Conservation (phyloP, 169 alveolate genomes). For the Blepharisma undulans region DNA sequence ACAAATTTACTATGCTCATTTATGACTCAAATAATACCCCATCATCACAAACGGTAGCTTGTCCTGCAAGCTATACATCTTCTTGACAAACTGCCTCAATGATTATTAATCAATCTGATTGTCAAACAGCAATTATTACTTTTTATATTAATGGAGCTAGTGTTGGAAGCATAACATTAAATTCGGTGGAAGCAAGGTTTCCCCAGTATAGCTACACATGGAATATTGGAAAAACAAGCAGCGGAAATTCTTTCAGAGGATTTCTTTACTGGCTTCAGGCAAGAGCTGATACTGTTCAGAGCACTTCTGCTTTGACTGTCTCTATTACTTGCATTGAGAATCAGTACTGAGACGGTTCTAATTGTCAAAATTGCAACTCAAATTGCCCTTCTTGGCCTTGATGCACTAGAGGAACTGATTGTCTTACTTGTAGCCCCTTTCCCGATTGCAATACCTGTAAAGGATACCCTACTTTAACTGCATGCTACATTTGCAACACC, state of each 20-base stretch:
- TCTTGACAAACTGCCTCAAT: not conserved
- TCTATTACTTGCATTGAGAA: not conserved
- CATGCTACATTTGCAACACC: not conserved
- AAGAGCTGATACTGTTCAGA: not conserved
- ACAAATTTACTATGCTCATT: not conserved
- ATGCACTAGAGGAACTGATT: not conserved
- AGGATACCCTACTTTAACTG: not conserved
- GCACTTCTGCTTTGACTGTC: not conserved
- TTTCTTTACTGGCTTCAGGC: not conserved
- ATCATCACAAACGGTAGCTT: not conserved
- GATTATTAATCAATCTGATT: not conserved
- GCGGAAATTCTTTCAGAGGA: not conserved
- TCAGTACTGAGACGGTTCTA: not conserved
- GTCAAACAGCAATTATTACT: not conserved
- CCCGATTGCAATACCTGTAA: not conserved
- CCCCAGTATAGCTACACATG: not conserved
- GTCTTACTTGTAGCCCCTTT: not conserved
- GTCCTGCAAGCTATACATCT: not conserved
- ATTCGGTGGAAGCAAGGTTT: not conserved
- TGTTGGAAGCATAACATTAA: not conserved
- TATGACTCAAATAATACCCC: not conserved
- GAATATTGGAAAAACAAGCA: not conserved
- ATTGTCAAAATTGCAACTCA: not conserved
- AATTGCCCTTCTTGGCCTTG: not conserved
- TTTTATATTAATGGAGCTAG: not conserved